phyloP scores from a whole-genome alignment of 257 asterid genomes.

The Nicotiana tabacum region DNA sequence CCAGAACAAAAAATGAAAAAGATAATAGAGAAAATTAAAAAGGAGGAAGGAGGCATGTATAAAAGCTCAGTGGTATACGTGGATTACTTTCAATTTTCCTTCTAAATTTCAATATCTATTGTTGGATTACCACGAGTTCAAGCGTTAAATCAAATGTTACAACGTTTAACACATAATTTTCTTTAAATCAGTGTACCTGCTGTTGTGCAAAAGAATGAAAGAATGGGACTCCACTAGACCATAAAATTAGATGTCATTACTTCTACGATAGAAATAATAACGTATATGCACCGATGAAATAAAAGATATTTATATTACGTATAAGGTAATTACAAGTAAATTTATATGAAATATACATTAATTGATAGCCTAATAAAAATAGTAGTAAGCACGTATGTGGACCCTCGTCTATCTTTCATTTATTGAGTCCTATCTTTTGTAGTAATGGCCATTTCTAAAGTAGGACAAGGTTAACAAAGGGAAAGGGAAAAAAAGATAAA shows the following conservation, averaged over 20 bases:
- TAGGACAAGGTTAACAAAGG: background rate
- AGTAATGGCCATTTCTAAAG: background rate
- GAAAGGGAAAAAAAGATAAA: background rate
- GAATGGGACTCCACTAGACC: background rate
- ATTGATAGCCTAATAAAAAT: no score
- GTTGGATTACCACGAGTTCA: background rate
- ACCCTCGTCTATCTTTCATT: background rate
- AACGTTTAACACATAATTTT: background rate
- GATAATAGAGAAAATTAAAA: background rate
- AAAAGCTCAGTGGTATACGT: background rate
- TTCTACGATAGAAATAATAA: no score
- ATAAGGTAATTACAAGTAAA: no score
- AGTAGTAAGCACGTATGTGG: background rate
- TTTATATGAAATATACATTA: no score
- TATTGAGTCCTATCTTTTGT: background rate
- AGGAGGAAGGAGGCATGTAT: background rate
- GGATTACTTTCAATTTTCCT: background rate
- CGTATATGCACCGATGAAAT: no score
- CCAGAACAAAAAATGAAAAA: background rate
- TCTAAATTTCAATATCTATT: background rate
- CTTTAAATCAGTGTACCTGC: background rate
- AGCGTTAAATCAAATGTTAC: background rate
- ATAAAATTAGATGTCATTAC: background rate
- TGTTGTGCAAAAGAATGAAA: background rate
- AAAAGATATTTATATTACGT: no score